Base-by-base conservation (phyloP, 148 eudicot species). In the Diospyros lotus region DNA sequence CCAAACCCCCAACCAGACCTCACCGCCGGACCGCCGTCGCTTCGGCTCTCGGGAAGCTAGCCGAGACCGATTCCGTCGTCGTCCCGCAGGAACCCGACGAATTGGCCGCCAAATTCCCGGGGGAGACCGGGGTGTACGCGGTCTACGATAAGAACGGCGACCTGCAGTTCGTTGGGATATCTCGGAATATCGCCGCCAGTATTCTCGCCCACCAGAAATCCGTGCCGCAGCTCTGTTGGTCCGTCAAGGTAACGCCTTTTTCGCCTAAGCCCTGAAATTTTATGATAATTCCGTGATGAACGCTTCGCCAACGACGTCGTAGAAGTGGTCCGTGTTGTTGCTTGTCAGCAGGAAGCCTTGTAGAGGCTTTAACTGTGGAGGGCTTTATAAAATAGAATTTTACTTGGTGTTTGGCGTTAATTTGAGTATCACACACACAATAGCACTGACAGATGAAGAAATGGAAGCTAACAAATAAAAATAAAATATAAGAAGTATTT, bases 111-210 rank as follows among this genome's bases (percentile, higher is more conserved):
- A 64, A 14, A 1, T 59, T 94, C 48, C 83, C 90, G 28, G 58
- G 91, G 6, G 86, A 75, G 41, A 63, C 90, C 52, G 98, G 97
- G 9, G 94, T 92, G 39, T 95, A 95, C 65, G 96, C 96, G 1
- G 85, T 92, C 1, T 95, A 83, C 69, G 93, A 90, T 69, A 55
- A 77, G 12, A 78, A 71, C 15, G 83, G 78, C 17, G 91, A 81
- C 17, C 84, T 95, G 44, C 97, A 95, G 86, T 95, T 95, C 73
- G 83, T 95, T n/a, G 98, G 98, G 5, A 82, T 95, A 58, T 88
- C 98, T 1, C 73, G 88, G 6, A 92, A 90, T 75, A 82, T 95
- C 14, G 87, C 82, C 28, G 89, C 91, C 15, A 95, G 93, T 40
- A 81, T 95, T 64, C 69, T 53, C 4, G 9, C 75, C 54, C 96